Base-by-base conservation (phyloP, 768 basidiomycete species). In the Multifurca ochricompacta region DNA sequence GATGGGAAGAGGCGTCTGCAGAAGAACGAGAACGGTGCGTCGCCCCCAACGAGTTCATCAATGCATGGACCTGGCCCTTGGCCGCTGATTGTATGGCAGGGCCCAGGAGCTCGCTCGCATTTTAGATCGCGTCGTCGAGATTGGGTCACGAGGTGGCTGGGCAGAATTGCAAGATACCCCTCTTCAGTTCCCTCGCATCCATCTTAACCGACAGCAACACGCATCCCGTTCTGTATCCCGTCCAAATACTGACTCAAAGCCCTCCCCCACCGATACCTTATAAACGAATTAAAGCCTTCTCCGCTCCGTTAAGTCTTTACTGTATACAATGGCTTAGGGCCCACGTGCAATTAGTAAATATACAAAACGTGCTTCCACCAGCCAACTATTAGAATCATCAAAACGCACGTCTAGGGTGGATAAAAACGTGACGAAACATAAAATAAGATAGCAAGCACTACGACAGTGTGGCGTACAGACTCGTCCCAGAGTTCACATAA, bases 91-190 rank as follows among this genome's bases (percentile, higher is more conserved):
- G 21, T 18, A 10, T 25, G 3, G 25, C 44, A 85, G 87, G 64
- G 81, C 79, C 56, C 81, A 82, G 45, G 82, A 88, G 59, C 69
- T 91, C n/a, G 72, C 77, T 19, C 73, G 74, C 51, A 79, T 87
- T 43, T 68, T 89, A 36, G 75, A 83, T 48, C 76, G 81, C 18
- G 70, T 90, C 8, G 81, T 89, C 7, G 82, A 86, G 47, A 80
- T 85, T 50, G 83, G 84, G 1, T 59, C 83, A 44, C 72, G 78
- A 35, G 77, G 78, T 3, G 82, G 82, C 0, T 82, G 78, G 82
- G 76, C 76, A 21, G 83, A 85, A 60, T 77, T 85, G 57, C 72
- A 83, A 36, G 77, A 73, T 27, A 81, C 79, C 4, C 81, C 83
- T 3, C 59, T 87, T 40, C 70, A 70, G 45, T 45, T 78, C 0